Percentiles rank a stretch among this genome's conserved stretches.
Conservation (phyloP, 768 basidiomycete genomes). For the Leccinum disarticulatum region DNA sequence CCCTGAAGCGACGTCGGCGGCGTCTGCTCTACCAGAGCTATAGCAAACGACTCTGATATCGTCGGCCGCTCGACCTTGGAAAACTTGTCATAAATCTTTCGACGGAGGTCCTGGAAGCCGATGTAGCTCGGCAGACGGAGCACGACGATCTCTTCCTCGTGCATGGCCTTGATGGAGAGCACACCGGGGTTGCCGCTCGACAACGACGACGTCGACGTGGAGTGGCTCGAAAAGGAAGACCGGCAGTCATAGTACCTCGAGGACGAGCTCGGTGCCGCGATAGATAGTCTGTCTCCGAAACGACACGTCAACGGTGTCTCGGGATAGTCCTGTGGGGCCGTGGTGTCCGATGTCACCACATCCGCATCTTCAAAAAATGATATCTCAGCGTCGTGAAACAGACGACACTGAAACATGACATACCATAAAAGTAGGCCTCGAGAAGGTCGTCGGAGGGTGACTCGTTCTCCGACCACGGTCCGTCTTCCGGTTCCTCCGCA, state of each 20-base stretch:
- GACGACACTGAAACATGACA: neutral
- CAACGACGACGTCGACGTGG: constrained; percentile 34
- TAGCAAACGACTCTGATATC: constrained; percentile 53
- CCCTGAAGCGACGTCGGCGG: constrained; percentile 4
- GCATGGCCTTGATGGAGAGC: constrained; percentile 64
- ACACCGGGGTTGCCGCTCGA: constrained; percentile 25
- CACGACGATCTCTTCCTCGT: constrained; percentile 60
- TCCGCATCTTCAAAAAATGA: neutral
- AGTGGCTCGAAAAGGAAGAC: constrained; percentile 38
- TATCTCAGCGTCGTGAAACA: neutral
- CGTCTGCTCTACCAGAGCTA: constrained; percentile 51
- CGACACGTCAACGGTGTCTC: constrained; percentile 22
- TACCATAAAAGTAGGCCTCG: constrained; percentile 44
- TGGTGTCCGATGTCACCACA: constrained; percentile 19
- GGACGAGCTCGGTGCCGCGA: constrained; percentile 7
- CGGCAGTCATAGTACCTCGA: constrained; percentile 20
- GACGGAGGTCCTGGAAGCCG: constrained; percentile 53
- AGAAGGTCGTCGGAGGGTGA: constrained; percentile 33
- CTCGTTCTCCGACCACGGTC: constrained; percentile 26
- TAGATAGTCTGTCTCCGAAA: constrained; percentile 10
- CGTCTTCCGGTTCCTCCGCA: constrained; percentile 21
- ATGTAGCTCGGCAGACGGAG: constrained; percentile 52
- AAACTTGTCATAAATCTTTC: constrained; percentile 64
- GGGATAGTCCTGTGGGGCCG: constrained; percentile 12
- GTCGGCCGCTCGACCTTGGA: constrained; percentile 56